Evolutionary conservation across 441 rosid species (phyloP), one percentile per base, ranked within the genome.

Genomic region (Croton laevigatus): DNA sequence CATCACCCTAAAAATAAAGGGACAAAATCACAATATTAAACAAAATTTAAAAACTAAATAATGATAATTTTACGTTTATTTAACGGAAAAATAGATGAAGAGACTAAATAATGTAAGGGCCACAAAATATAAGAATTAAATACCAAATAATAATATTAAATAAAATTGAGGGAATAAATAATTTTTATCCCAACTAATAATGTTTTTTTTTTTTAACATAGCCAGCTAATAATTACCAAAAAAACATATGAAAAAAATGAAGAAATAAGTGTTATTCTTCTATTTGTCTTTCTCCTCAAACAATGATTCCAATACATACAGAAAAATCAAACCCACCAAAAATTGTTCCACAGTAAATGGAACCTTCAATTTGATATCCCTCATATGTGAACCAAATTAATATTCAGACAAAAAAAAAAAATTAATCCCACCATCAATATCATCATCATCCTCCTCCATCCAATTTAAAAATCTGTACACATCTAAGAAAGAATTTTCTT

Each of bases 401-500:
- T 48, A 9, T 49, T 54, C 64, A 62, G 52, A 70, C 17, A 17
- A 49, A 66, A 68, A 42, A 13, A 68, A 73, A 49, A 61, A 72
- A 69, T 23, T 59, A 45, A 57, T 19, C 17, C 69, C 57, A 52
- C 65, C 66, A 58, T 49, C 45, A 32, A 34, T 68, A 38, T 73
- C 65, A 70, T 59, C 69, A 71, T 52, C 55, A 63, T 58, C 64
- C 73, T 49, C 27, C 67, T 60, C 57, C 7, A n/a, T 65, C 73
- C 38, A 40, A 48, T 68, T 67, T 46, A 52, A 66, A 71, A 73
- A 74, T 79, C 80, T 88, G 80, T 84, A 84, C 88, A 86, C 75
- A 74, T 55, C 79, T 73, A 81, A 69, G 74, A 86, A 89, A 85
- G 83, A 89, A 87, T 86, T 70, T 27, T 76, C 76, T 73, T 70